Base-by-base conservation (phyloP, 176 grass and related monocot species). In the Eragrostis curvula region DNA sequence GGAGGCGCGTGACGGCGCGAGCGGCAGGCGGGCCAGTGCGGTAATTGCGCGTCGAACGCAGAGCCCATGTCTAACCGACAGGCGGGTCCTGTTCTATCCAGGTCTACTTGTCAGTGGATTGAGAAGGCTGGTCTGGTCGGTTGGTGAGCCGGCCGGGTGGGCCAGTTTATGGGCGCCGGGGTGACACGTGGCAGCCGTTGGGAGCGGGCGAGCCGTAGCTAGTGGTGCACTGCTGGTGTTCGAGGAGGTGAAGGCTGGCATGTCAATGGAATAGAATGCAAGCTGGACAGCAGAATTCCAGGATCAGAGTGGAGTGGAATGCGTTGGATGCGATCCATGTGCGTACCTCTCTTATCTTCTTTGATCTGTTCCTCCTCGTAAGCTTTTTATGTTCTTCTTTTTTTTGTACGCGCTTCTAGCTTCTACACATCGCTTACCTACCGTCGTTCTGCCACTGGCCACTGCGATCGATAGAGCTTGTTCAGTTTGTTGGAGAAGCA, bases 221-320 rank as follows among this genome's bases (percentile, higher is more conserved):
- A 36, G 51, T 77, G 8, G 41, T 36, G 32, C 32, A 13, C 0
- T 6, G 11, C 43, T 30, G 25, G 24, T 13, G 24, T 13, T 30
- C 9, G 58, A 20, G 21, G 40, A 73, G 12, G 45, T 3, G 10
- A 30, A 44, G 60, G 24, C 40, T 44, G 79, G 63, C 52, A 36
- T 36, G 32, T 36, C 32, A 13, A 21, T 2, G 50, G 23, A 71
- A 63, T 47, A 41, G 81, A 74, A 73, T 43, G 81, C 81, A 32
- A 84, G 75, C 87, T 75, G 81, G 87, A 69, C 20, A 5, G 70
- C 81, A 83, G 44, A 24, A 58, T 58, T n/a, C 43, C 21, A n/a
- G 23, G 57, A 88, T 87, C 65, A 72, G 9, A 78, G 32, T 78
- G 86, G 79, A 82, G 66, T 70, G 20, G 25, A 66, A 24, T 16